These are phyloP conservation scores for Ambrosiella beaveri DNA, from an alignment of 2,329 filamentous ascomycete species.

Conservation along the genomic window DNA sequence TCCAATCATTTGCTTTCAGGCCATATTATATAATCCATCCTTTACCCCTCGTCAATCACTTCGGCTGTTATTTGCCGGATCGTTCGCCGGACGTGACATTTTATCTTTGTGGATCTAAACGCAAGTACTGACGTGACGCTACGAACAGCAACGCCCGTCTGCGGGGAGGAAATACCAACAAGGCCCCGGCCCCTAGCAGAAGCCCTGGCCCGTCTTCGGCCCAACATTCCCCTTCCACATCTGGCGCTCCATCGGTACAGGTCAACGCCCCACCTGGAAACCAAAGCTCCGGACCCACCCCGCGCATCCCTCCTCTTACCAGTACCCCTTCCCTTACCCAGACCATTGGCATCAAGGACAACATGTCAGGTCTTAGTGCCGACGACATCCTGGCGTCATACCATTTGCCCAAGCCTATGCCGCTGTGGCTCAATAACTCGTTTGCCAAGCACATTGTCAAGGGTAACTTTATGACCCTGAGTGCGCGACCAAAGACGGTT, in stretches of 20 bases:
- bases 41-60: neutral
- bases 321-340: constrained; percentile 47
- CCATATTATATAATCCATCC: neutral
- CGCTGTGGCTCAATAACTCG: constrained; percentile 57
- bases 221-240: constrained; percentile 24
- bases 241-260: constrained; percentile 8
- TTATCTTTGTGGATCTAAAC: neutral
- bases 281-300: constrained; percentile 16
- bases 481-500: constrained; percentile 80
- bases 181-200: constrained; percentile 33
- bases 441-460: constrained; percentile 81
- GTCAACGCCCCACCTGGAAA: constrained; percentile 4
- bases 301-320: constrained; percentile 39
- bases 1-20: too few species aligned
- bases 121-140: neutral
- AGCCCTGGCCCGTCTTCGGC: constrained; percentile 32
- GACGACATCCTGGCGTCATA: constrained; percentile 42
- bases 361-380: constrained; percentile 28
- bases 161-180: constrained; percentile 17
- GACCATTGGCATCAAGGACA: constrained; percentile 51
- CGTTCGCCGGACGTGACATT: neutral
- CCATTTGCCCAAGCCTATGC: constrained; percentile 48
- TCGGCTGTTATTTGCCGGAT: neutral
- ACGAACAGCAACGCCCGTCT: constrained; percentile 19
- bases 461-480: constrained; percentile 93